Evolutionary conservation across 257 asterid genomes (phyloP).

Genomic region (Fraxinus pennsylvanica): DNA sequence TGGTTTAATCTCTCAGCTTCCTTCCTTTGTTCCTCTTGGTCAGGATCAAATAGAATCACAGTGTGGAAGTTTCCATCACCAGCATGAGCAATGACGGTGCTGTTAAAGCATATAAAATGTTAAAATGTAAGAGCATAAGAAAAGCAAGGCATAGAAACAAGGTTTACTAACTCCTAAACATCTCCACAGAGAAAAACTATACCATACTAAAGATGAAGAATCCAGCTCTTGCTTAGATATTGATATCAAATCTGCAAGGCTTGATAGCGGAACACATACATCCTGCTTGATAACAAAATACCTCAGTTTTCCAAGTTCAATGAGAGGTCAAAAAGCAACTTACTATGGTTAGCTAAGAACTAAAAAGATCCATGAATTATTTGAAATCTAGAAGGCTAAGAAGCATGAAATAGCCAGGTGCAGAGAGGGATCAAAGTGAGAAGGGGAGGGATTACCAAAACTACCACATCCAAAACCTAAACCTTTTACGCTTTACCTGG

Average conservation of each 20-base stretch:
- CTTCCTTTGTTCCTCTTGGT: slow-evolving; percentile 55
- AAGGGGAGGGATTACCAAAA: not conserved
- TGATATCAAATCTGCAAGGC: slow-evolving; percentile 80
- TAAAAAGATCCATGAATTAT: not conserved
- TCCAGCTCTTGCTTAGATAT: slow-evolving; percentile 75
- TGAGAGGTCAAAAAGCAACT: not conserved
- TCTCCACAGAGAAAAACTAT: slow-evolving; percentile 18
- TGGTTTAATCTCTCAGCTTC: slow-evolving; percentile 93
- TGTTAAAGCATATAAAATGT: slow-evolving; percentile 30
- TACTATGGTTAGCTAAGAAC: not conserved
- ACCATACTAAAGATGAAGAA: slow-evolving; percentile 82
- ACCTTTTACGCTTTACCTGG: not conserved
- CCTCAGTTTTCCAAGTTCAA: slow-evolving; percentile 1
- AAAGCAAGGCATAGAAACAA: not conserved
- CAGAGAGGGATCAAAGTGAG: not conserved
- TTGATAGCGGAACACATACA: slow-evolving; percentile 90
- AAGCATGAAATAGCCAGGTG: not conserved
- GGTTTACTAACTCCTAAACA: not conserved
- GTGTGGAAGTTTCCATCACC: slow-evolving; percentile 98
- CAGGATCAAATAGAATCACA: slow-evolving; percentile 71
- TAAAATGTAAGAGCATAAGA: slow-evolving; percentile 3
- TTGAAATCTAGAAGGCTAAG: not conserved
- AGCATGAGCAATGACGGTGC: slow-evolving; percentile 97
- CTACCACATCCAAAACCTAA: not conserved
- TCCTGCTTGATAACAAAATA: slow-evolving; percentile 51